Evolutionary conservation across 805 yeast species (phyloP).

Genomic region (Lipomyces sp.): DNA sequence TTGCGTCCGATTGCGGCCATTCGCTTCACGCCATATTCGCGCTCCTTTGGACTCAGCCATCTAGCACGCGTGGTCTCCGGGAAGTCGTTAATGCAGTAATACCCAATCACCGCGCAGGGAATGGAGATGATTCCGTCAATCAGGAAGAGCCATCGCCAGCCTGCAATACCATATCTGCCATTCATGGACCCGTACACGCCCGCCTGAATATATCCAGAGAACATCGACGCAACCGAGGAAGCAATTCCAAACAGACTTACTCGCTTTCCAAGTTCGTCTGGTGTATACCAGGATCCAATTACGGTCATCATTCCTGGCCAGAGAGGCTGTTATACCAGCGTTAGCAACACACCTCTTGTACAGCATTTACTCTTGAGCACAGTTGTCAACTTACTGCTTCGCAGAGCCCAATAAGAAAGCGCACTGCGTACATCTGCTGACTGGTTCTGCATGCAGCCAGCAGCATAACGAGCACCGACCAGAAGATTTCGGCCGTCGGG

Average conservation of each 20-base stretch:
- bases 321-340: not conserved
- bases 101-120: slow-evolving; percentile 41
- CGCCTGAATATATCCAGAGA: slow-evolving; percentile 46
- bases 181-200: slow-evolving; percentile 40
- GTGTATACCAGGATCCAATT: slow-evolving; percentile 10
- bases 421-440: not conserved
- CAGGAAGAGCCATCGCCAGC: slow-evolving; percentile 58
- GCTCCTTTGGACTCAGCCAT: slow-evolving; percentile 14
- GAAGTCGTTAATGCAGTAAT: slow-evolving; percentile 22
- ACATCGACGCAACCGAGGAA: slow-evolving; percentile 29
- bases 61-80: slow-evolving; percentile 20
- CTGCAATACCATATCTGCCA: slow-evolving; percentile 34
- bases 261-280: slow-evolving; percentile 11
- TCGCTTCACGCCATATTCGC: slow-evolving; percentile 19
- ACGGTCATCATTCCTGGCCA: slow-evolving; percentile 11
- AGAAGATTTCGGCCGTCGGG: not conserved
- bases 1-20: slow-evolving; percentile 27
- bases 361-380: too few species aligned
- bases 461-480: slow-evolving; percentile 1
- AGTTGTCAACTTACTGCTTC: slow-evolving; percentile 1
- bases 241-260: slow-evolving; percentile 4
- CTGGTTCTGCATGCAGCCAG: not conserved
- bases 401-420: slow-evolving; percentile 5
- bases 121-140: slow-evolving; percentile 55
- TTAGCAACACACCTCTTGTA: not conserved